Base-by-base conservation (phyloP, 2,329 filamentous ascomycete species). In the Colletotrichum sp. region DNA sequence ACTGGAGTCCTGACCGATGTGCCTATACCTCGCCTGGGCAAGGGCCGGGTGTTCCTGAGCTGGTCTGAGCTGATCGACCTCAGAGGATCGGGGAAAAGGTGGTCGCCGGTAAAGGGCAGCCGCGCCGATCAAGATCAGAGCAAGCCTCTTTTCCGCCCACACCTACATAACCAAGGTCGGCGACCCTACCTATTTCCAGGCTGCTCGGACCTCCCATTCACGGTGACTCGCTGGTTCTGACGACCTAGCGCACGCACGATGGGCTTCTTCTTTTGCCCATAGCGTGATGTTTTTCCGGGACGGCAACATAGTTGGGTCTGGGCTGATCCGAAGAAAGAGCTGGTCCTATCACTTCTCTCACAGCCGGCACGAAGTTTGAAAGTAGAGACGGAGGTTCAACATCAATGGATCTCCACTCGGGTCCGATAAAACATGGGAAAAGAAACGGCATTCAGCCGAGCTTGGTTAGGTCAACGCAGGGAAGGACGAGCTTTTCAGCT, bases 71-170 rank as follows among this genome's bases (percentile, higher is more conserved):
- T 69, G 63, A 69, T 64, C 24, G 34, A 64, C 26, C 8, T 26
- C 21, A 64, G 28, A 21, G 34, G 57, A 30, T 69, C 44, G 49
- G 34, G 24, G 32, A n/a, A 18, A 26, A 6, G 57, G 59, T 36
- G 44, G 39, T 52, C 30, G 44, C 60, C 34, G 44, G 63, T 72
- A 34, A 21, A 62, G 55, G 70, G 39, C 32, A 68, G 39, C 57
- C 64, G 44, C 52, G 73, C 70, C 69, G 74, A 76, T 73, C 70
- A 76, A 73, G 74, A 69, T 73, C 34, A 65, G 65, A 69, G 69
- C 59, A 76, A 64, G 70, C 59, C 70, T 76, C 69, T 24, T 68
- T 63, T n/a, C 39, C 26, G 12, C 7, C 18, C 12, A 24, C 24
- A 15, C 59, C 62, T 62, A 36, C 52, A 34, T 39, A 49, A n/a